A percentile compares a stretch with the other conserved stretches of the same genome.
Conservation (phyloP, 805 yeast genomes). For the Geotrichum ghanense region DNA sequence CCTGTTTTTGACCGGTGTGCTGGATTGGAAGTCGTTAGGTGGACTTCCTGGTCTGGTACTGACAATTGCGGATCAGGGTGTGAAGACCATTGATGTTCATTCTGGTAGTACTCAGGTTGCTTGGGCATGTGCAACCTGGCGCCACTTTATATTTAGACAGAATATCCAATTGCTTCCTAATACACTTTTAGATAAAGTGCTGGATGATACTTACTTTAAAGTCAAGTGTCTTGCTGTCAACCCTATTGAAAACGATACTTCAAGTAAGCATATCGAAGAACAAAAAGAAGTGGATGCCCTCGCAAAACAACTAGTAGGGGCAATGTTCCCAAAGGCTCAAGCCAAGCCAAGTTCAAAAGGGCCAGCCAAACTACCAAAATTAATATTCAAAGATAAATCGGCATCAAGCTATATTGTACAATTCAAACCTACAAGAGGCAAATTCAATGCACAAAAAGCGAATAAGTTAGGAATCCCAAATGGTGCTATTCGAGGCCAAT, state of each 20-base stretch:
- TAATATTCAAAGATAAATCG: constrained; percentile 19
- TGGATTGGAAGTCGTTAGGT: constrained; percentile 71
- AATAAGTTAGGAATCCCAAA: constrained; percentile 54
- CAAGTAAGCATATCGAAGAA: constrained; percentile 2
- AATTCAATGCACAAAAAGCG: constrained; percentile 59
- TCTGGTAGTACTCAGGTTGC: constrained; percentile 34
- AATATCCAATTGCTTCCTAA: constrained; percentile 41
- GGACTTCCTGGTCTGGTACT: constrained; percentile 86
- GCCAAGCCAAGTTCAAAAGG: not conserved
- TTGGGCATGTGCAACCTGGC: constrained; percentile 68
- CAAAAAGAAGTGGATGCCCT: not conserved
- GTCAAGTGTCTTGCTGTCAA: constrained; percentile 14
- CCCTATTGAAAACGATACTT: not conserved
- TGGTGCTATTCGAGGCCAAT: constrained; percentile 44
- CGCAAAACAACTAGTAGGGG: constrained; percentile 3
- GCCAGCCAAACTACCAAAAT: constrained; percentile 3
- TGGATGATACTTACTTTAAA: constrained; percentile 21
- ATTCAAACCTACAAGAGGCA: constrained; percentile 62
- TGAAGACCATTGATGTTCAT: constrained; percentile 9
- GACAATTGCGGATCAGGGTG: constrained; percentile 70
- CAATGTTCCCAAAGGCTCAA: not conserved
- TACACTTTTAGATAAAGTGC: constrained; percentile 15
- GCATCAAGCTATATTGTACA: constrained; percentile 61
- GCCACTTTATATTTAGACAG: constrained; percentile 73
- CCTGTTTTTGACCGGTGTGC: constrained; percentile 67